These are phyloP conservation scores for Hemisphaericaspora xylofermentans DNA, from an alignment of 1,139 yeast species.

Conservation along the genomic window DNA sequence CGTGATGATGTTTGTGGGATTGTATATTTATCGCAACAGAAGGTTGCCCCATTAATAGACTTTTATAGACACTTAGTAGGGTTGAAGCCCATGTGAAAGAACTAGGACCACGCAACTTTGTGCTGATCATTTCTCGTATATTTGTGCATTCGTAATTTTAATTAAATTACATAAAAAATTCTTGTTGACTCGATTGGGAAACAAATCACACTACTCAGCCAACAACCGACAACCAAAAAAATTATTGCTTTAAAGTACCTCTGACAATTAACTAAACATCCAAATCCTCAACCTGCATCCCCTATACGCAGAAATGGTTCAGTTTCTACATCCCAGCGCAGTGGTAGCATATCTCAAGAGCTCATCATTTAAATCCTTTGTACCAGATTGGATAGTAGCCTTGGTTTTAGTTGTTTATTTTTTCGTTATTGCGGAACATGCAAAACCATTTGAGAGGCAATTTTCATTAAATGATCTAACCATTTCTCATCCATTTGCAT, in stretches of 20 bases:
- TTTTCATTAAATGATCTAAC: conserved; percentile 29
- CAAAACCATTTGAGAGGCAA: conserved; percentile 35
- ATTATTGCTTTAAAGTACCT: not conserved
- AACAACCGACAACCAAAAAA: not conserved
- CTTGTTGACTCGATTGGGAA: not conserved
- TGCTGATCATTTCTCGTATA: not conserved
- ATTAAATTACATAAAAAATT: not conserved
- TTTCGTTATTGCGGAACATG: conserved; percentile 34
- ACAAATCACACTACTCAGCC: not conserved
- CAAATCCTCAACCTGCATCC: no score
- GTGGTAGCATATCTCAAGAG: conserved; percentile 6
- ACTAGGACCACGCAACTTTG: not conserved
- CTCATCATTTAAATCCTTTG: conserved; percentile 16
- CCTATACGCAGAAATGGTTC: no score
- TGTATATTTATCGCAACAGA: conserved; percentile 21
- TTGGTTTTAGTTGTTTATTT: conserved; percentile 25
- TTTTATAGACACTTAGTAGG: not conserved
- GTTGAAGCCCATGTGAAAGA: not conserved
- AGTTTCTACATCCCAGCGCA: conserved; percentile 10
- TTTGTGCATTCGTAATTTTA: no score
- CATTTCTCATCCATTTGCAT: conserved; percentile 46
- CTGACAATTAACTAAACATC: no score
- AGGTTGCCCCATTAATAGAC: not conserved
- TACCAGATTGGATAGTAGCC: conserved; percentile 34
- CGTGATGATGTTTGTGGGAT: conserved; percentile 22